These are phyloP conservation scores for Sporobolus alterniflorus DNA, from an alignment of 202 grass and related monocot genomes.

Conservation along the genomic window DNA sequence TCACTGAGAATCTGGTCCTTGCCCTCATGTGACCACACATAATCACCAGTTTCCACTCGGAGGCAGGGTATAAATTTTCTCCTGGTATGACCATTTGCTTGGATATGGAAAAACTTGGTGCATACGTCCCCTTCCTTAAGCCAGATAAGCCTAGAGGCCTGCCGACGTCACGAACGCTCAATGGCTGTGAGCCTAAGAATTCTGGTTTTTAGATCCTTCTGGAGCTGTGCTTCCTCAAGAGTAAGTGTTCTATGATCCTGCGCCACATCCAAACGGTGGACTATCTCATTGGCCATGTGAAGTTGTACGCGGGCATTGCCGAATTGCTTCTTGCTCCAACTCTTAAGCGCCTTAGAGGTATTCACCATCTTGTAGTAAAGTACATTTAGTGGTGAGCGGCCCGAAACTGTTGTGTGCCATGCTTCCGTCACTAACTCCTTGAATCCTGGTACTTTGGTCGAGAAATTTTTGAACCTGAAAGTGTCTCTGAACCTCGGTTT, in stretches of 20 bases:
- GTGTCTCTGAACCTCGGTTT: too few species aligned
- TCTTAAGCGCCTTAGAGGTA: not conserved
- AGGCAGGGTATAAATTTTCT: not conserved
- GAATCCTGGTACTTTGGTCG: not conserved
- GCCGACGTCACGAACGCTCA: not conserved
- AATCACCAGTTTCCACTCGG: fast-evolving
- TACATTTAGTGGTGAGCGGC: not conserved
- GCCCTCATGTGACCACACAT: not conserved
- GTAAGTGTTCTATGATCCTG: too few species aligned
- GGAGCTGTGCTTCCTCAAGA: not conserved
- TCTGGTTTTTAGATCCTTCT: not conserved
- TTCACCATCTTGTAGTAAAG: not conserved
- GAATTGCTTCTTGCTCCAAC: not conserved
- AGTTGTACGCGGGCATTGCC: not conserved
- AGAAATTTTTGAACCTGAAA: not conserved
- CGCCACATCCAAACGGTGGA: not conserved
- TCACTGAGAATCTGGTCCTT: not conserved
- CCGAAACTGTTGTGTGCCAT: not conserved
- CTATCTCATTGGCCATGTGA: not conserved
- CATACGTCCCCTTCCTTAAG: not conserved
- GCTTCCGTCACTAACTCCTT: not conserved
- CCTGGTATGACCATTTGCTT: not conserved
- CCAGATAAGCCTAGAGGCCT: not conserved
- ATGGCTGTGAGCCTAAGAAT: not conserved
- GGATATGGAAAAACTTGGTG: not conserved